Evolutionary conservation across 1,284 basidiomycete species (phyloP), one percentile per base, ranked within the genome.

Genomic region (Porodaedalea pini): DNA sequence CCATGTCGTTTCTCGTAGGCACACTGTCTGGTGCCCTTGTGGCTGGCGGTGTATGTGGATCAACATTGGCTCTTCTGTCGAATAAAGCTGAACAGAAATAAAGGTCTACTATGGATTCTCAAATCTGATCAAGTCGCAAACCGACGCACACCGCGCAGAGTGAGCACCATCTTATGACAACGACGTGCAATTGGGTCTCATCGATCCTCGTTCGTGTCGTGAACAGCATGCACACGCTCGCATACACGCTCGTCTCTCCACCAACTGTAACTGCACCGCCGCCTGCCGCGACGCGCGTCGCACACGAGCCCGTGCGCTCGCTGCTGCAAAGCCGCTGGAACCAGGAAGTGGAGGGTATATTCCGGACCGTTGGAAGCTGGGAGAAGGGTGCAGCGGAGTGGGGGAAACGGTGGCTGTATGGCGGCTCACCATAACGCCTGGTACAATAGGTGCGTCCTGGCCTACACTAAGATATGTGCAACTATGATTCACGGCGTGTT

Each of bases 81-180:
- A 27, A 31, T 21, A 21, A 31, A 39, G 32, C 29, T 6, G 15
- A 31, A 15, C 36, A 17, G 17, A n/a, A 23, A 10, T 37, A 17
- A 32, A 60, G 59, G 55, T 60, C 3, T 60, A 60, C 45, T 60
- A 60, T 57, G 59, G 47, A 21, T 60, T 60, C 39, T 60, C 59
- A 15, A 57, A 57, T 23, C 31, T 60, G 51, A 60, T 60, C 27
- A 51, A 57, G 43, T 37, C 55, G 10, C 54, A 52, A 45, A 57
- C 56, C 27, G 56, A 57, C 7, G 15, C 32, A 15, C 56, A 51
- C 31, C 56, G 56, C 21, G 41, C 48, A n/a, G 27, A 57, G 56
- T 57, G 15, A 43, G 56, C 31, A 17, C 47, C 3, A 25, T 29
- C n/a, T n/a, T n/a, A n/a, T n/a, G n/a, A n/a, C n/a, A n/a, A n/a